phyloP scores from a whole-genome alignment of 2,329 filamentous ascomycete genomes.

The Hypocreales sp. region DNA sequence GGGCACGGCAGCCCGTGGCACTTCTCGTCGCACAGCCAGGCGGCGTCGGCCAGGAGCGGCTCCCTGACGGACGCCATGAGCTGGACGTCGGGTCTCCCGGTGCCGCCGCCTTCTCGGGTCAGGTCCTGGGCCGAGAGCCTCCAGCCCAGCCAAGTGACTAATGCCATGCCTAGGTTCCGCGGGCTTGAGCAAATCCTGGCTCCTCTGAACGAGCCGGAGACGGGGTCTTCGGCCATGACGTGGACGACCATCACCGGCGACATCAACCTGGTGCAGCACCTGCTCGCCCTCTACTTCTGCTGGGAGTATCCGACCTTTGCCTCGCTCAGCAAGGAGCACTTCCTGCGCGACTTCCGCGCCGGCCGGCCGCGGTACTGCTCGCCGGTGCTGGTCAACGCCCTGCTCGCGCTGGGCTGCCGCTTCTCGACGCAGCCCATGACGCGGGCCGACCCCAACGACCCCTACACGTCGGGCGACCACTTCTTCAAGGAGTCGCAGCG shows the following conservation, averaged over 20 bases:
- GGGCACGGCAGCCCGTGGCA: slow-evolving; percentile 33
- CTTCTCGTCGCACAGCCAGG: slow-evolving; percentile 29
- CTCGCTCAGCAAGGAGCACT: slow-evolving; percentile 56
- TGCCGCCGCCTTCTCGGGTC: slow-evolving; percentile 27
- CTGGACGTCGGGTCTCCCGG: slow-evolving; percentile 25
- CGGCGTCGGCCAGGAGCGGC: slow-evolving; percentile 27
- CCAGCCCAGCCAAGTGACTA: slow-evolving; percentile 15
- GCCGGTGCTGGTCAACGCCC: slow-evolving; percentile 47
- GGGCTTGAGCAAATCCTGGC: slow-evolving; percentile 33
- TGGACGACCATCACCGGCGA: slow-evolving; percentile 51
- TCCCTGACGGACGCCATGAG: slow-evolving; percentile 30
- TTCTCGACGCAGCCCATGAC: slow-evolving; percentile 51
- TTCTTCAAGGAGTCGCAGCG: slow-evolving; percentile 57
- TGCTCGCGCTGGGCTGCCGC: slow-evolving; percentile 50
- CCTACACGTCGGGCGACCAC: slow-evolving; percentile 53
- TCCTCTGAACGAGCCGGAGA: slow-evolving; percentile 25
- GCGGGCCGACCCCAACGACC: slow-evolving; percentile 44
- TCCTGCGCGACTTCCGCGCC: slow-evolving; percentile 47
- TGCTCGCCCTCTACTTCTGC: slow-evolving; percentile 55
- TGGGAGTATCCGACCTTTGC: slow-evolving; percentile 66
- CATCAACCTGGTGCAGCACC: slow-evolving; percentile 40
- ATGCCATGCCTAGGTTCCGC: slow-evolving; percentile 18
- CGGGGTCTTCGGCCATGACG: slow-evolving; percentile 23
- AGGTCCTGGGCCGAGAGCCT: slow-evolving; percentile 33
- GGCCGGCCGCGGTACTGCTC: slow-evolving; percentile 52